Evolutionary conservation across 1,284 basidiomycete species (phyloP).

Genomic region (Malassezia yamatoensis): DNA sequence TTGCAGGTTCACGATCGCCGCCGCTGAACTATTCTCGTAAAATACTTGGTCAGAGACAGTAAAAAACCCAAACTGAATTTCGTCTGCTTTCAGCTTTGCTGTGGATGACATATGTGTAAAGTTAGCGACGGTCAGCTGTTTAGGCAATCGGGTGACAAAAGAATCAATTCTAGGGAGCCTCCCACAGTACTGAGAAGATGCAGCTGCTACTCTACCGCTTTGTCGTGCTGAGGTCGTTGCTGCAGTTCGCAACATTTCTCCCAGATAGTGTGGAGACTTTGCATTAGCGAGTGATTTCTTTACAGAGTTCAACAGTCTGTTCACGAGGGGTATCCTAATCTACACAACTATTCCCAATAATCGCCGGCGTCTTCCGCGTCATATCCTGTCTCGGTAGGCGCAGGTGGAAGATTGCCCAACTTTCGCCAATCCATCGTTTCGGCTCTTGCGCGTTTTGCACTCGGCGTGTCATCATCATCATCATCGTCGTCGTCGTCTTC

Average conservation of each 20-base stretch:
- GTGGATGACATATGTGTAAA: not conserved
- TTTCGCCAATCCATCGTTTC: constrained; percentile 4
- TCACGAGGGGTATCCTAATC: not conserved
- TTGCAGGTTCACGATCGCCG: constrained; percentile 43
- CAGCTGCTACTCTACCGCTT: no score
- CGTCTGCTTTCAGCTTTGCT: not conserved
- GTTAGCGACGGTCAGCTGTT: not conserved
- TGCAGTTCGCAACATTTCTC: no score
- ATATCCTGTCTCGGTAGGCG: not conserved
- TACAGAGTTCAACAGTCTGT: no score
- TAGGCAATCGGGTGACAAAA: not conserved
- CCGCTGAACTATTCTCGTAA: constrained; percentile 19
- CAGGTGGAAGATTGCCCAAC: not conserved
- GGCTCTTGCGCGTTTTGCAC: constrained; percentile 18
- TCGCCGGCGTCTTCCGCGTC: not conserved
- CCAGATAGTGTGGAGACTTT: no score
- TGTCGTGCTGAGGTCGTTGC: no score
- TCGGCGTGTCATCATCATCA: constrained; percentile 11
- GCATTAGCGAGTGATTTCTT: no score
- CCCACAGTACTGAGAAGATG: no score
- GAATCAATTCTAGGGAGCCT: no score
- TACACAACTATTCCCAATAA: not conserved
- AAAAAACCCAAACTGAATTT: constrained; percentile 23
- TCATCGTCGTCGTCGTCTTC: constrained; percentile 19
- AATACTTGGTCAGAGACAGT: constrained; percentile 30